Evolutionary conservation across 345 rosid species (phyloP).

Genomic region (Corchorus capsularis): DNA sequence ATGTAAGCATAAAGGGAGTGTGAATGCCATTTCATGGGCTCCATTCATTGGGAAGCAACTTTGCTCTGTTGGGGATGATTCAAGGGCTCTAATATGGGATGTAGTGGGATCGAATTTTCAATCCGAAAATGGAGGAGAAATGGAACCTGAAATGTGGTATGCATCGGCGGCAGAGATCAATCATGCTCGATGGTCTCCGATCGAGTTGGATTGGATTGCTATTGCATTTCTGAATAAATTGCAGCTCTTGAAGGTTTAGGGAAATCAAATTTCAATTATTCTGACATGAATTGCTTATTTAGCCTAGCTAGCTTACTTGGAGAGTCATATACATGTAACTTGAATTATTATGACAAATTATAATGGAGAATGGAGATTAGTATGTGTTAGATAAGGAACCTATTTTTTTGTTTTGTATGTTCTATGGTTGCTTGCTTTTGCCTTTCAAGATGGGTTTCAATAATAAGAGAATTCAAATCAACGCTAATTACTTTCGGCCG

Average conservation of each 20-base stretch:
- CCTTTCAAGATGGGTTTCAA: no score
- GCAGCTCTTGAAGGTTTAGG: conserved; percentile 48
- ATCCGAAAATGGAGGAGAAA: conserved; percentile 10
- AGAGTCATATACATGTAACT: no score
- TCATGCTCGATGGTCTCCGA: conserved; percentile 50
- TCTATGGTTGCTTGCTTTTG: no score
- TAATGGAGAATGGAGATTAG: no score
- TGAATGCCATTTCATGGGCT: conserved; percentile 57
- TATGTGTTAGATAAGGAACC: no score
- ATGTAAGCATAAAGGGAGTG: conserved; percentile 43
- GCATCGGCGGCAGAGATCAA: conserved; percentile 51
- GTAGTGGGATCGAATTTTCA: conserved; percentile 16
- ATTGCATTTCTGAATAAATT: conserved; percentile 38
- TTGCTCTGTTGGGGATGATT: conserved; percentile 61
- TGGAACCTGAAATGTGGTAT: conserved; percentile 57
- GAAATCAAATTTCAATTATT: neutral
- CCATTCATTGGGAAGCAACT: conserved; percentile 39
- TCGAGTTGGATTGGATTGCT: conserved; percentile 50
- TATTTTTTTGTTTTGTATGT: no score
- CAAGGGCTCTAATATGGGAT: conserved; percentile 55
- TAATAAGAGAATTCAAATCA: no score
- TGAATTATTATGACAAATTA: no score
- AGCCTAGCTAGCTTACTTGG: no score
- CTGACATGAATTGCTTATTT: neutral
- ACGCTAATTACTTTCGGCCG: no score